Evolutionary conservation across 176 grass and related monocot species (phyloP), one percentile per base, ranked within the genome.

Genomic region (Olyra latifolia): DNA sequence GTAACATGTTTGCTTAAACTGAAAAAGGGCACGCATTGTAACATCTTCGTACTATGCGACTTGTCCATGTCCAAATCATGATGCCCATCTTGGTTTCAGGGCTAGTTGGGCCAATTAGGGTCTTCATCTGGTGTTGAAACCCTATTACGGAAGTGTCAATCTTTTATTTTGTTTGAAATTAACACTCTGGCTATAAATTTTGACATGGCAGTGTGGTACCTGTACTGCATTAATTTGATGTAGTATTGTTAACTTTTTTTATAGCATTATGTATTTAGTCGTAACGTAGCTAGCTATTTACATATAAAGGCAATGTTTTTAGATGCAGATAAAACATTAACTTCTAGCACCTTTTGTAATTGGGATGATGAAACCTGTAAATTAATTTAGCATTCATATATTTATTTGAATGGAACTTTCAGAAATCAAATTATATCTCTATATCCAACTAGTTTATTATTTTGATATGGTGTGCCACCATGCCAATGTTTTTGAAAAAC

Each of bases 1-100:
- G 27, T 28, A 43, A n/a, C 24, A 1, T 82, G 43, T 24, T 72
- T 50, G 20, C 13, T 62, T 72, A 72, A 82, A 82, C 20, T 49
- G 28, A 55, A 54, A 35, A 39, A 67, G 63, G 22, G 48, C 5
- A 28, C 42, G 5, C 38, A 28, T 62, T 61, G 7, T 59, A 11
- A 22, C 3, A 13, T 16, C 15, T 60, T 59, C 5, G 44, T 60
- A 47, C 17, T 59, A 16, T 19, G 25, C 0, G 11, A 14, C 10
- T 56, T 0, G 0, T 20, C 40, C 25, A 32, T 57, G 6, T 59
- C 25, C 6, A 7, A 25, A 59, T 32, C 12, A 10, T 46, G 25
- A 24, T 22, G 9, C 19, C 20, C 35, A 20, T 42, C 39, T 58
- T 80, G 5, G 5, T 56, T 24, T 43, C 29, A 38, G 43, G 50